Evolutionary conservation across 768 basidiomycete genomes (phyloP), one percentile per base, ranked within the genome.

Genomic region (Tylopilus sp.): DNA sequence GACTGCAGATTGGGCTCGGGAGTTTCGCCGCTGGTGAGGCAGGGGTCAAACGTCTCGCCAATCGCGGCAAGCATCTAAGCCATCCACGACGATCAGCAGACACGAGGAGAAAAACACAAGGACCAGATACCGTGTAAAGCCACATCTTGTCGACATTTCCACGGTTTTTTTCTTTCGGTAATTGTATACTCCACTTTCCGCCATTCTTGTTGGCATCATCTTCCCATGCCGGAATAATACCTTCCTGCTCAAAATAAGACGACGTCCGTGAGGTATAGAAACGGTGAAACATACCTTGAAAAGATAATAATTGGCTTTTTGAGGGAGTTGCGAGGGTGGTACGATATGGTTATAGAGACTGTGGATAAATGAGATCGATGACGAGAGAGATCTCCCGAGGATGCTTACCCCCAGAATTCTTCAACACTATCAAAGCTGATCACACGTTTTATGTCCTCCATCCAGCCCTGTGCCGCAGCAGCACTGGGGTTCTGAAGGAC

Each of bases 301-400:
- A 57, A 99, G 77, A 75, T 98, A 99, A 71, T 99, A 99, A 68
- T 98, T 98, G n/a, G 94, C 92, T 75, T 97, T 98, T 70, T 85
- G 85, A 35, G 93, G 91, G 57, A 98, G 76, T 64, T 85, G 82
- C 18, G 93, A 95, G 15, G 97, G 97, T 22, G 93, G 91, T 42
- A 99, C 86, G 63, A 98, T 95, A 73, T 98, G 97, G 72, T 98
- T 97, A 74, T 97, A 95, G 57, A 97, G 73, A 9, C 90, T 95
- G 55, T n/a, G 39, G 15, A 28, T 41, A n/a, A 44, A 43, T 66
- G 47, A 67, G 49, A 50, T 23, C 12, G 30, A 26, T 15, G 17
- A n/a, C 3, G 23, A 17, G 35, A 21, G 35, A 17, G 28, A 30
- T 52, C 35, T 31, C 50, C n/a, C 39, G 18, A 49, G 33, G 26